Conservation (phyloP, 768 basidiomycete genomes). For the Lactarius hengduanensis region DNA sequence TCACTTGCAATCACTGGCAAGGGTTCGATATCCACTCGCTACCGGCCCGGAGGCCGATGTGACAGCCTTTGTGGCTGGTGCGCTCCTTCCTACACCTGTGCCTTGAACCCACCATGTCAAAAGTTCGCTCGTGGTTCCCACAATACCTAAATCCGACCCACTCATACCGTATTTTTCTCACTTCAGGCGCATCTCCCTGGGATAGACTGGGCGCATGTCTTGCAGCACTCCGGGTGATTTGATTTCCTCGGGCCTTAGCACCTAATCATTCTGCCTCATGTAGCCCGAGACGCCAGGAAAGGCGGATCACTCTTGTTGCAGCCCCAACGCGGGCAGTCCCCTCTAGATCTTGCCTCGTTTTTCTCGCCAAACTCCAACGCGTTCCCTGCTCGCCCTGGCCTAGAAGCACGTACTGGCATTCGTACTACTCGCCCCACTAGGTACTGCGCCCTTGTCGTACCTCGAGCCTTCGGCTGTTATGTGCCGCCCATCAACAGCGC, state of each 20-base stretch:
- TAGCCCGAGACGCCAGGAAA: background rate
- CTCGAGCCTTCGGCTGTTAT: background rate
- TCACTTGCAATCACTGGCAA: too few species aligned
- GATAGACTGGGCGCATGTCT: background rate
- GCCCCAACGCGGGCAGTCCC: background rate
- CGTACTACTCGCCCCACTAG: background rate
- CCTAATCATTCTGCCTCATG: background rate
- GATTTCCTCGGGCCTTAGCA: background rate
- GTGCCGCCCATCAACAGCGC: background rate
- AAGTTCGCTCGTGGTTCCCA: background rate
- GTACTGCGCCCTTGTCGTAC: background rate
- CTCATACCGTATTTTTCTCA: background rate
- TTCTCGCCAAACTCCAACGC: background rate
- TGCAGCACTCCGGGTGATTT: background rate
- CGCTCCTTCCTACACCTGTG: too few species aligned
- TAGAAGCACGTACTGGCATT: background rate
- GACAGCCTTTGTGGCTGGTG: background rate
- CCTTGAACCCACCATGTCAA: background rate
- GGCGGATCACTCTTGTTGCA: background rate
- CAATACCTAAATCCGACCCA: background rate
- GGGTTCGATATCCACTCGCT: background rate
- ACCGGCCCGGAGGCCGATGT: background rate
- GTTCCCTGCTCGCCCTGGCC: background rate
- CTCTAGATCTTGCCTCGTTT: background rate
- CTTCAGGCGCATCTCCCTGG: background rate